Conservation (phyloP, 169 alveolate species). For the Eimeria necatrix region DNA sequence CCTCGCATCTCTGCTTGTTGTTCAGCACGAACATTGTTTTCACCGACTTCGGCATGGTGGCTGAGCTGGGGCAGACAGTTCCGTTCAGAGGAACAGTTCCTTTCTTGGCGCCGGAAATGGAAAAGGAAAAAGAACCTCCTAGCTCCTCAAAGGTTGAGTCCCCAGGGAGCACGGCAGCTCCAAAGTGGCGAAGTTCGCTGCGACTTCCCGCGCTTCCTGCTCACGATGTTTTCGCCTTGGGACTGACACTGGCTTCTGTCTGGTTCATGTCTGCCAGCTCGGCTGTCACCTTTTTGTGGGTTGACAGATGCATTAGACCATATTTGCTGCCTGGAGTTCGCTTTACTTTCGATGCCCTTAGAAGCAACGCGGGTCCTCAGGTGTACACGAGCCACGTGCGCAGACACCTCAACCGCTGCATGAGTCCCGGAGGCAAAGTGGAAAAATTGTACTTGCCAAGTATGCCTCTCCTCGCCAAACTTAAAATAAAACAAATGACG, state of each 20-base stretch:
- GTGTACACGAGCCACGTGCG: not conserved
- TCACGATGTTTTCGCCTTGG: constrained; percentile 47
- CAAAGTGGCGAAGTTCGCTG: not conserved
- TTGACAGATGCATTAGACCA: constrained; percentile 34
- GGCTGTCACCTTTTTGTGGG: constrained; percentile 16
- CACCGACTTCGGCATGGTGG: constrained; percentile 65
- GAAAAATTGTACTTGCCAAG: constrained; percentile 18
- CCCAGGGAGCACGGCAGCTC: no score
- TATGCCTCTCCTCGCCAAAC: constrained; percentile 2
- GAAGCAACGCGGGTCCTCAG: not conserved
- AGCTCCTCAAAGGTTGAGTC: no score
- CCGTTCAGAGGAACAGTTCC: constrained; percentile 25
- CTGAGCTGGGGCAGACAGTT: not conserved
- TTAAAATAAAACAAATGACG: constrained; percentile 15
- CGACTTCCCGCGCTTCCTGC: not conserved
- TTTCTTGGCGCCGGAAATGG: constrained; percentile 71
- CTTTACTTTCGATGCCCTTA: not conserved
- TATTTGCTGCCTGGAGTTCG: not conserved
- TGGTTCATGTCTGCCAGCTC: not conserved
- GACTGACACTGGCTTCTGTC: constrained; percentile 24
- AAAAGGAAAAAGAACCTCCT: constrained; percentile 15
- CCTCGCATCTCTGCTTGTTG: not conserved
- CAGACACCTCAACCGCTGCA: not conserved
- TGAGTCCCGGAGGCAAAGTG: constrained; percentile 38
- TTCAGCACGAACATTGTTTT: not conserved